Evolutionary conservation across 2,329 filamentous ascomycete species (phyloP), one percentile per base, ranked within the genome.

Genomic region (Graphilbum ipis-grandicollis): DNA sequence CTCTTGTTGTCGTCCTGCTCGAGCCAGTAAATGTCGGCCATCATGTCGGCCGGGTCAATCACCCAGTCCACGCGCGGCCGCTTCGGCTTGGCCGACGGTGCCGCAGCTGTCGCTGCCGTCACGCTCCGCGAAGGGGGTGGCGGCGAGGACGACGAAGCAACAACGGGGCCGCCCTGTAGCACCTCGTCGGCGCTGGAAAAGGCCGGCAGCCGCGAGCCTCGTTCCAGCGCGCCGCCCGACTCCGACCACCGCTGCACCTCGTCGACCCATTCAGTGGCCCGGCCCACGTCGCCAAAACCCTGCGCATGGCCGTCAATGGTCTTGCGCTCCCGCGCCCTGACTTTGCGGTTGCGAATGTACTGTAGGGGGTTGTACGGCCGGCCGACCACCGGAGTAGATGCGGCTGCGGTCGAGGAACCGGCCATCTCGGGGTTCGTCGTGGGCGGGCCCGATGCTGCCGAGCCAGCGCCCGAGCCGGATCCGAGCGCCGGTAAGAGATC

Each of bases 21-120:
- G 18, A 92, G 59, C 90, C 90, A 98, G 49, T 86, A 83, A 1
- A 79, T 67, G 58, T 98, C 90, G 5, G 86, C 86, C 33, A 96
- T 62, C 54, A 94, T 68, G 52, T 96, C 86, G 39, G 81, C 76
- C 1, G 88, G 82, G 32, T 79, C 72, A 15, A 86, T 72, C 29
- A 72, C 68, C 90, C 90, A 96, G 50, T 93, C 85, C 19, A 85
- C 74, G 41, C 82, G 72, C 1, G 80, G 77, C 34, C 84, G 71
- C 39, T 75, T 74, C 4, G 71, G 60, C 42, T 84, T 84, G 5
- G 29, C n/a, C 10, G 15, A 7, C 9, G 29, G 18, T 5, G 26
- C 26, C 41, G 33, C 32, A 2, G 31, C 34, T 7, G 38, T n/a
- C n/a, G n/a, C n/a, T n/a, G n/a, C 34, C 3, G 39, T n/a, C 13